Base-by-base conservation (phyloP, 768 basidiomycete species). In the Tylopilus sp. region DNA sequence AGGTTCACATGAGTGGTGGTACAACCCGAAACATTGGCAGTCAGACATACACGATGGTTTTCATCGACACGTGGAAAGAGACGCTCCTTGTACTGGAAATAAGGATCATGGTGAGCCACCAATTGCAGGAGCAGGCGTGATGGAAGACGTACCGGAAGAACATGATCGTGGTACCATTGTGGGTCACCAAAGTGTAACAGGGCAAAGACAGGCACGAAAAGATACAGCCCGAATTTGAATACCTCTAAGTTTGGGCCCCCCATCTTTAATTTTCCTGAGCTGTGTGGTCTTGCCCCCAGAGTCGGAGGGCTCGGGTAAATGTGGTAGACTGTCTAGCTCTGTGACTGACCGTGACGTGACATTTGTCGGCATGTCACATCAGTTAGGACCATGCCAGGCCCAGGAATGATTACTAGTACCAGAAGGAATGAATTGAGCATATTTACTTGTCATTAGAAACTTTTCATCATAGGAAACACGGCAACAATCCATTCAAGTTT, bases 181-280 rank as follows among this genome's bases (percentile, higher is more conserved):
- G 90, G 89, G 67, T 93, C 88, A 40, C 91, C 91, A 63, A 89
- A 93, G 69, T 92, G 87, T 44, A 91, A 71, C 62, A 94, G 79
- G 21, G 88, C 85, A 41, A 79, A 72, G 51, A 94, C 81, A 10
- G 91, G 91, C 52, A 91, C 83, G 60, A 91, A 91, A 50, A 94
- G 82, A 68, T 94, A 93, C 17, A 91, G 70, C 4, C 82, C 82
- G 60, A 94, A 94, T 71, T 92, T 93, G 83, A 93, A 91, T 17
- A 93, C 79, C 69, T 94, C 91, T 48, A 94, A 82, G 66, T 88
- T 89, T 31, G 88, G 82, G 11, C 88, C 84, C 3, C 77, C 87
- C 87, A 88, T 80, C 40, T 28, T 17, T 84, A 81, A 53, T 47
- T 33, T 15, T 30, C 42, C 23, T 28, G 50, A 40, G 30, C 12